These are phyloP conservation scores for Coniella vitis DNA, from an alignment of 2,329 filamentous ascomycete species.

Conservation along the genomic window DNA sequence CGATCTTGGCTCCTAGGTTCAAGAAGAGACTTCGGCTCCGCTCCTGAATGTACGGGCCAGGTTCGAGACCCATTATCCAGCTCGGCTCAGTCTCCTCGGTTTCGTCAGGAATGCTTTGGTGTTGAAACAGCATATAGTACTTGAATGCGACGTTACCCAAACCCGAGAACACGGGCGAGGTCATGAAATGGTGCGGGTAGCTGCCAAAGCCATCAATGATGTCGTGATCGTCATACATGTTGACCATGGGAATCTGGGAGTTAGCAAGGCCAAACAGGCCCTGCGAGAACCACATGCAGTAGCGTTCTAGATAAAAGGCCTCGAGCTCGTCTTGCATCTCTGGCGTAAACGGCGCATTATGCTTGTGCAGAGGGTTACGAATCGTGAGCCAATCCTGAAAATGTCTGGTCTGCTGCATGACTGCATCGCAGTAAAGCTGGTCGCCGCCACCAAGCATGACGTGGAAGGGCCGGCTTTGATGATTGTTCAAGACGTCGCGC, in stretches of 20 bases:
- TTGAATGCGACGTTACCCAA: conserved; percentile 91
- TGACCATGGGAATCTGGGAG: conserved; percentile 95
- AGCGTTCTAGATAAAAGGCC: conserved; percentile 78
- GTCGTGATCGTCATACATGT: conserved; percentile 95
- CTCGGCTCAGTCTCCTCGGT: conserved; percentile 79
- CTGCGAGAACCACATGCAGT: conserved; percentile 93
- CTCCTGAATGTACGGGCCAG: conserved; percentile 87
- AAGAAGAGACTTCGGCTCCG: conserved; percentile 81
- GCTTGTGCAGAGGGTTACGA: conserved; percentile 73
- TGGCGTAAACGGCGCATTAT: conserved; percentile 66
- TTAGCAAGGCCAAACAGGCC: conserved; percentile 89
- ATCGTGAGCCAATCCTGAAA: conserved; percentile 83
- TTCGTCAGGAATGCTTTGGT: conserved; percentile 80
- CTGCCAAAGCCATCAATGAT: conserved; percentile 90
- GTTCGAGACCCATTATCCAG: conserved; percentile 74
- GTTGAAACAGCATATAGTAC: conserved; percentile 98
- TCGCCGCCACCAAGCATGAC: conserved; percentile 97
- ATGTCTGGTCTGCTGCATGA: conserved; percentile 64
- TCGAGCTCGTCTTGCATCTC: conserved; percentile 89
- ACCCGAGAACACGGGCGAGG: conserved; percentile 80
- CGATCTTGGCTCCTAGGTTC: conserved; percentile 69
- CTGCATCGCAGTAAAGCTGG: conserved; percentile 90
- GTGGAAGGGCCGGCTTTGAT: conserved; percentile 89
- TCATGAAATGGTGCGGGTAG: conserved; percentile 89
- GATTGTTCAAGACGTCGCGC: conserved; percentile 89